Percentiles rank a stretch among this genome's conserved stretches.
phyloP scores from a whole-genome alignment of 768 basidiomycete species.

The Termitomyces sp. region DNA sequence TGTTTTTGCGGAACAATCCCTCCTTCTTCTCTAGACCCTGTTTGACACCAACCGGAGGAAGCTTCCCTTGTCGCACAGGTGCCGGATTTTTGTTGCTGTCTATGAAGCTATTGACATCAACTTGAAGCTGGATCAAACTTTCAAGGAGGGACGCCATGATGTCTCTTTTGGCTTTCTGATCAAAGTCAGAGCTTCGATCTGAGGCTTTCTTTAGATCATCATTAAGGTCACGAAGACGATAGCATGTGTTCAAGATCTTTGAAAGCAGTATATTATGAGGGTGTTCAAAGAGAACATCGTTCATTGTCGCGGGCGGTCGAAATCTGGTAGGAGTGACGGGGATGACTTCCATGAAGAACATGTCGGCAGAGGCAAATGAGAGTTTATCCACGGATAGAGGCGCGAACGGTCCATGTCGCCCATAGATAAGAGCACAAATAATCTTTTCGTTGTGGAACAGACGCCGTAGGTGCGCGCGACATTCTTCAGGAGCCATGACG shows the following conservation, averaged over 20 bases:
- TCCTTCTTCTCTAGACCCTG: conserved; percentile 99
- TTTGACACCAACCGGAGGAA: conserved; percentile 92
- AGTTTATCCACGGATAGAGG: conserved; percentile 54
- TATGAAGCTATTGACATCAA: conserved; percentile 95
- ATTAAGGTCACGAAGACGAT: conserved; percentile 75
- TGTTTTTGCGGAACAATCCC: conserved; percentile 94
- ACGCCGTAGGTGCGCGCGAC: conserved; percentile 86
- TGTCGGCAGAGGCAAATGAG: conserved; percentile 77
- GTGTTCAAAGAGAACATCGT: conserved; percentile 91
- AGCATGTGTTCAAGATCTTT: conserved; percentile 74
- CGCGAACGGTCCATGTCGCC: conserved; percentile 85
- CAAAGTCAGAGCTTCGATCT: conserved; percentile 48
- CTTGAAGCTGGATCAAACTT: conserved; percentile 82
- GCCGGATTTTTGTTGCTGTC: conserved; percentile 94
- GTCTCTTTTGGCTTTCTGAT: conserved; percentile 46
- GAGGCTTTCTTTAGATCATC: conserved; percentile 56
- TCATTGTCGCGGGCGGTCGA: conserved; percentile 89
- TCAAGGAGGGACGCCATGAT: conserved; percentile 72
- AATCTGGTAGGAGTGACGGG: conserved; percentile 94
- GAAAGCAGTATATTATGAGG: conserved; percentile 90
- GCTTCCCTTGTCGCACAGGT: conserved; percentile 78
- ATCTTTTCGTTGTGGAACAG: conserved; percentile 79
- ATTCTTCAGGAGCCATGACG: conserved; percentile 87
- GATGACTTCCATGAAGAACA: conserved; percentile 95
- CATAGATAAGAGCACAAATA: conserved; percentile 87